Evolutionary conservation across 768 basidiomycete genomes (phyloP).

Genomic region (Boletus speciosus): DNA sequence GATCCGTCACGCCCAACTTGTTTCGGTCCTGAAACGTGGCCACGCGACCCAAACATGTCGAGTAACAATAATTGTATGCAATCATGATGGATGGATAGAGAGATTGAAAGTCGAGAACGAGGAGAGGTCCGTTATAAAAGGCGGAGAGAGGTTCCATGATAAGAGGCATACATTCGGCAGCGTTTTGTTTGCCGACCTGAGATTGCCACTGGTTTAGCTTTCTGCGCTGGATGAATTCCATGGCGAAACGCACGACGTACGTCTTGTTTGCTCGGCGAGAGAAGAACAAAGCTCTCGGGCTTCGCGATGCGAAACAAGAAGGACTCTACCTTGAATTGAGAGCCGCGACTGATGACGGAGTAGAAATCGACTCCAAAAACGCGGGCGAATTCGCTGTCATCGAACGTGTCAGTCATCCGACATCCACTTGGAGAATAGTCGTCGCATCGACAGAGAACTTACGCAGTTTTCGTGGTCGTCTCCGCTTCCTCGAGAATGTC

Average conservation of each 20-base stretch:
- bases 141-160: slow-evolving; percentile 94
- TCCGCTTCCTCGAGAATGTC: slow-evolving; percentile 82
- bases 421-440: background rate
- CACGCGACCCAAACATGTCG: slow-evolving; percentile 90
- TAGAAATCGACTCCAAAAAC: slow-evolving; percentile 98
- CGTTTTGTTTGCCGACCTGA: slow-evolving; percentile 94
- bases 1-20: slow-evolving; percentile 82
- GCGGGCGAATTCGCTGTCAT: slow-evolving; percentile 88
- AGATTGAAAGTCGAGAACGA: slow-evolving; percentile 95
- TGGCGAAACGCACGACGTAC: slow-evolving; percentile 40
- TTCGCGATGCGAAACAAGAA: slow-evolving; percentile 98
- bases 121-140: slow-evolving; percentile 87
- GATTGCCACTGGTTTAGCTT: background rate
- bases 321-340: slow-evolving; percentile 98
- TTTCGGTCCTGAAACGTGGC: slow-evolving; percentile 82
- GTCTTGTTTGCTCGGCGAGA: slow-evolving; percentile 86
- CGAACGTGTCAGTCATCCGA: background rate
- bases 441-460: slow-evolving; percentile 3
- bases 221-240: background rate
- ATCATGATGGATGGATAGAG: slow-evolving; percentile 98
- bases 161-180: slow-evolving; percentile 92
- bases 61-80: slow-evolving; percentile 96
- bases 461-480: slow-evolving; percentile 88
- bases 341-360: slow-evolving; percentile 91
- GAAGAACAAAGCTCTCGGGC: slow-evolving; percentile 86